These are phyloP conservation scores for Trichomonas vaginalis DNA, from an alignment of 208 protist species.

Conservation along the genomic window DNA sequence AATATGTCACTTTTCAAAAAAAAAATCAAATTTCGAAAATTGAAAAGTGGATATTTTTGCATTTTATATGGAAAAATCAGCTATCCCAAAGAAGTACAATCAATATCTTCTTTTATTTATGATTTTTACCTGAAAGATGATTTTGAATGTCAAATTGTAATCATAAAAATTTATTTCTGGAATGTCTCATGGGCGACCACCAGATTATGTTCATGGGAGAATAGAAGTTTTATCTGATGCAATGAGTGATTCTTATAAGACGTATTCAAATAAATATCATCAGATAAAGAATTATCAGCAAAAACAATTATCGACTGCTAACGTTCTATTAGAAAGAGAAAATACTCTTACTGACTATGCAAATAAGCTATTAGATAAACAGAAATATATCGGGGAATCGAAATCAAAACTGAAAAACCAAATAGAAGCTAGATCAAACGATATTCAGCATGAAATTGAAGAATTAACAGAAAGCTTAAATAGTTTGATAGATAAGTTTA, in stretches of 20 bases:
- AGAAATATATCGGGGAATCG: neutral
- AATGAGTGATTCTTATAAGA: neutral
- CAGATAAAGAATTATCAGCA: neutral
- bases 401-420: neutral
- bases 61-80: too few relatives aligned
- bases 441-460: neutral
- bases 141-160: too few relatives aligned
- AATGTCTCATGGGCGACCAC: neutral
- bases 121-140: too few relatives aligned
- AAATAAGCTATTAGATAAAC: neutral
- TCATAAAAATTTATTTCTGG: too few relatives aligned
- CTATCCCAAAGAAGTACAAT: too few relatives aligned
- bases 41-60: too few relatives aligned
- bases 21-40: too few relatives aligned
- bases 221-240: neutral
- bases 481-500: neutral
- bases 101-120: too few relatives aligned
- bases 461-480: neutral
- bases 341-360: neutral
- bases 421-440: neutral
- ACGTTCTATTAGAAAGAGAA: neutral
- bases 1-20: too few relatives aligned
- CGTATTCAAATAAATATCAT: neutral
- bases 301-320: neutral
- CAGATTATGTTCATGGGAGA: neutral